Conservation (phyloP, 1,139 yeast species). For the Hemisphaericaspora xylanilytica region DNA sequence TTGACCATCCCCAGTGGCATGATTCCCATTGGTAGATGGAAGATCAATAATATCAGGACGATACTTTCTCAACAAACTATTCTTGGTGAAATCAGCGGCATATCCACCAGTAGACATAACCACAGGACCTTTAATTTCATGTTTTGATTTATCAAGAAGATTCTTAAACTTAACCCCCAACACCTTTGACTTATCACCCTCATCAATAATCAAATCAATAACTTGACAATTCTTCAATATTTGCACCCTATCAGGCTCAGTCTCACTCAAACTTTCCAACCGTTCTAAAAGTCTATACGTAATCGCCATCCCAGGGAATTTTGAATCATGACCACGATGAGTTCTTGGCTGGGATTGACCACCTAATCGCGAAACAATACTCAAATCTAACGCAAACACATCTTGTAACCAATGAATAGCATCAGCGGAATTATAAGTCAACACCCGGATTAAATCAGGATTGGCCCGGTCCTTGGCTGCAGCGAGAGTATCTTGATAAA, state of each 20-base stretch:
- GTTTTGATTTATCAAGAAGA: constrained; percentile 32
- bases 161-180: constrained; percentile 51
- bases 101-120: constrained; percentile 82
- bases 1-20: constrained; percentile 79
- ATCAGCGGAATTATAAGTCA: constrained; percentile 52
- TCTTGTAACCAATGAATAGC: constrained; percentile 76
- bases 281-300: constrained; percentile 59
- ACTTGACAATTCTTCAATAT: constrained; percentile 57
- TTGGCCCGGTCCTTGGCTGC: constrained; percentile 66
- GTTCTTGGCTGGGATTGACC: constrained; percentile 77
- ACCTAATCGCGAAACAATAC: constrained; percentile 67
- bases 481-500: constrained; percentile 62
- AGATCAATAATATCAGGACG: constrained; percentile 62
- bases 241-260: constrained; percentile 50
- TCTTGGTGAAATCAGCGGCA: constrained; percentile 57
- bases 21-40: constrained; percentile 73
- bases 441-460: constrained; percentile 48
- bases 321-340: constrained; percentile 65
- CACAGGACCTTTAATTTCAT: constrained; percentile 51
- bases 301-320: constrained; percentile 76
- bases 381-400: constrained; percentile 56
- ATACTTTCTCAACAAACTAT: constrained; percentile 49
- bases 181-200: constrained; percentile 26
- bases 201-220: constrained; percentile 45
- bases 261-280: constrained; percentile 48